These are phyloP conservation scores for Ramaria rubella DNA, from an alignment of 768 basidiomycete genomes.

Conservation along the genomic window DNA sequence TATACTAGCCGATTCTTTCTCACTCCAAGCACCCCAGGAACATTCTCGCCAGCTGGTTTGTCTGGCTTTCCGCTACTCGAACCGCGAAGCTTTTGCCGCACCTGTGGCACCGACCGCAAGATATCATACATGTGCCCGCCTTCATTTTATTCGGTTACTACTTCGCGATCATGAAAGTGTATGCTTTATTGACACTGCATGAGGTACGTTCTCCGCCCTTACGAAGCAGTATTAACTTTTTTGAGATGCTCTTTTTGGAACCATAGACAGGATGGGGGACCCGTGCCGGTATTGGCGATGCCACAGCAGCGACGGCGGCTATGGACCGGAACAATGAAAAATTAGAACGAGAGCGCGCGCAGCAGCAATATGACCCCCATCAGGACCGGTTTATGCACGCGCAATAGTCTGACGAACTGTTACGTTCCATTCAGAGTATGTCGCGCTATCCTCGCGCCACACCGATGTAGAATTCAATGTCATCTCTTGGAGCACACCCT, in stretches of 20 bases:
- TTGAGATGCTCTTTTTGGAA: neutral
- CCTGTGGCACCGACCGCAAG: conserved; percentile 67
- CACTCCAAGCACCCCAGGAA: conserved; percentile 41
- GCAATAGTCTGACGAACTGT: conserved; percentile 1
- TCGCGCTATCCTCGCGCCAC: neutral
- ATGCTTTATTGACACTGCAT: conserved; percentile 84
- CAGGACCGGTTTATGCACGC: neutral
- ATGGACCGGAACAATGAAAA: conserved; percentile 32
- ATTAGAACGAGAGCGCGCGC: neutral
- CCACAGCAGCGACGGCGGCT: conserved; percentile 67
- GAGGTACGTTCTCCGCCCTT: conserved; percentile 46
- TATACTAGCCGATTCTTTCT: neutral
- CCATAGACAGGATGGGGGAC: conserved; percentile 87
- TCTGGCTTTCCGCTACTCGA: conserved; percentile 65
- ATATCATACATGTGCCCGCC: conserved; percentile 77
- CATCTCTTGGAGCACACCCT: neutral
- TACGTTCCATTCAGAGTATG: neutral
- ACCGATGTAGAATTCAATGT: conserved; percentile 1
- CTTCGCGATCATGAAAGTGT: conserved; percentile 92
- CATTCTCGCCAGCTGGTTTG: conserved; percentile 56
- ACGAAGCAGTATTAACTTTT: neutral
- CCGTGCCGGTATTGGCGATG: conserved; percentile 88
- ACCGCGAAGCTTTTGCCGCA: conserved; percentile 78
- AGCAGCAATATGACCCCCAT: neutral
- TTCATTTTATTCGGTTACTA: conserved; percentile 91